Percentiles rank a stretch among this genome's conserved stretches.
Conservation (phyloP, 2,329 filamentous ascomycete genomes). For the Clonostachys chloroleuca region DNA sequence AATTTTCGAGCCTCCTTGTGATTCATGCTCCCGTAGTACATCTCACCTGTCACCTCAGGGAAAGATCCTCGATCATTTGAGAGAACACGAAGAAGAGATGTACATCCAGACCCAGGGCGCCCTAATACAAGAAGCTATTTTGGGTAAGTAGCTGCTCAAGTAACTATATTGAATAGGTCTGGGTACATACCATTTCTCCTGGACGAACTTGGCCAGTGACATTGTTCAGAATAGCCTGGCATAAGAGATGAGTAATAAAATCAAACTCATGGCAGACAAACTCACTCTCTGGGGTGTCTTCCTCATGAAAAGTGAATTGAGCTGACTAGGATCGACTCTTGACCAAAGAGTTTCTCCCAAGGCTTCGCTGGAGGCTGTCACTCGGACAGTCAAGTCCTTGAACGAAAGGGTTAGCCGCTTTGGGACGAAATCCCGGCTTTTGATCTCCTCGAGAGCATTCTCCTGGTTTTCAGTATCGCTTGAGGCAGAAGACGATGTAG, state of each 20-base stretch:
- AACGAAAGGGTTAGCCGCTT: constrained; percentile 13
- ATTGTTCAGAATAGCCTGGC: constrained; percentile 30
- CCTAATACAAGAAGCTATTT: constrained; percentile 21
- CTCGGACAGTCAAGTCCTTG: constrained; percentile 9
- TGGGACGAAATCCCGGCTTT: constrained; percentile 9
- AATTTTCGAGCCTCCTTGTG: constrained; percentile 13
- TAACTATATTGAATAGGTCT: background rate
- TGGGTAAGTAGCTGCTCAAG: background rate
- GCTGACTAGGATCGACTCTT: constrained; percentile 10
- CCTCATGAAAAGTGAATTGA: constrained; percentile 4
- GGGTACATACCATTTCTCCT: constrained; percentile 31
- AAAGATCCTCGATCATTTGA: constrained; percentile 20
- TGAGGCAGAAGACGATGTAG: constrained; percentile 1
- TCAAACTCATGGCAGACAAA: background rate
- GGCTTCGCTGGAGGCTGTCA: constrained; percentile 10
- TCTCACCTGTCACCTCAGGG: constrained; percentile 15
- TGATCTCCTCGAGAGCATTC: constrained; percentile 6
- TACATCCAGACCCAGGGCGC: constrained; percentile 22
- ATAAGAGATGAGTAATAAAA: background rate
- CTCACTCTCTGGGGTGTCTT: background rate
- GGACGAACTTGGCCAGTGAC: constrained; percentile 31
- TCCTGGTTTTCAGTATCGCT: constrained; percentile 11
- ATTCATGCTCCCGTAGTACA: constrained; percentile 16
- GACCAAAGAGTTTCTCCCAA: constrained; percentile 14
- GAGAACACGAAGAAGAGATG: constrained; percentile 19